Evolutionary conservation across 768 basidiomycete species (phyloP).

Genomic region (Rossbeevera mucosa): DNA sequence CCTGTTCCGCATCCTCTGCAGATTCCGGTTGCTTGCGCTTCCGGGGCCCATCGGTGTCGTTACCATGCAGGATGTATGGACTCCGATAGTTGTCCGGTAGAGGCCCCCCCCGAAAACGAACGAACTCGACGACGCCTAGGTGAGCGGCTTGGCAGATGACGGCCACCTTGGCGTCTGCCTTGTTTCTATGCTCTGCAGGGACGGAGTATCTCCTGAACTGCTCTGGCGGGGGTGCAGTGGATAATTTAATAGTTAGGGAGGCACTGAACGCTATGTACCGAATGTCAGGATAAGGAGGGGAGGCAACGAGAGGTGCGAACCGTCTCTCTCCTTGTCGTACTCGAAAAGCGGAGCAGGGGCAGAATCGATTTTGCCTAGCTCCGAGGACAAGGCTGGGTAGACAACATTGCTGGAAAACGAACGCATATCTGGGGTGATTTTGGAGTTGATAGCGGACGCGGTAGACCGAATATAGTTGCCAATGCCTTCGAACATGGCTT

Average conservation of each 20-base stretch:
- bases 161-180: conserved; percentile 59
- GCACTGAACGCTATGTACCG: conserved; percentile 51
- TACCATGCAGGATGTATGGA: conserved; percentile 29
- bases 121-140: conserved; percentile 53
- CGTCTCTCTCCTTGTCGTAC: conserved; percentile 45
- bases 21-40: conserved; percentile 37
- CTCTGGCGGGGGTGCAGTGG: conserved; percentile 26
- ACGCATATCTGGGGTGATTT: conserved; percentile 42
- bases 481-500: conserved; percentile 60
- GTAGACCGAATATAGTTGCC: conserved; percentile 52
- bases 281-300: background rate
- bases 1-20: conserved; percentile 13
- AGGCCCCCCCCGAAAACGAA: conserved; percentile 48
- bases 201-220: conserved; percentile 44
- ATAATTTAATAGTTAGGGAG: conserved; percentile 41
- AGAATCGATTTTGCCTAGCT: conserved; percentile 40
- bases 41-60: conserved; percentile 23
- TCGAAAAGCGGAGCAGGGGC: conserved; percentile 38
- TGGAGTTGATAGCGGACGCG: conserved; percentile 39
- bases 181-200: conserved; percentile 48
- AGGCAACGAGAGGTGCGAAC: conserved; percentile 31
- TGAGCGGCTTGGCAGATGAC: conserved; percentile 50
- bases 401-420: conserved; percentile 43
- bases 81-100: conserved; percentile 40
- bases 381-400: conserved; percentile 41